A percentile compares a stretch with the other conserved stretches of the same genome.
Evolutionary conservation across 2,329 filamentous ascomycete species (phyloP).

Genomic region (Colletotrichum lentis): DNA sequence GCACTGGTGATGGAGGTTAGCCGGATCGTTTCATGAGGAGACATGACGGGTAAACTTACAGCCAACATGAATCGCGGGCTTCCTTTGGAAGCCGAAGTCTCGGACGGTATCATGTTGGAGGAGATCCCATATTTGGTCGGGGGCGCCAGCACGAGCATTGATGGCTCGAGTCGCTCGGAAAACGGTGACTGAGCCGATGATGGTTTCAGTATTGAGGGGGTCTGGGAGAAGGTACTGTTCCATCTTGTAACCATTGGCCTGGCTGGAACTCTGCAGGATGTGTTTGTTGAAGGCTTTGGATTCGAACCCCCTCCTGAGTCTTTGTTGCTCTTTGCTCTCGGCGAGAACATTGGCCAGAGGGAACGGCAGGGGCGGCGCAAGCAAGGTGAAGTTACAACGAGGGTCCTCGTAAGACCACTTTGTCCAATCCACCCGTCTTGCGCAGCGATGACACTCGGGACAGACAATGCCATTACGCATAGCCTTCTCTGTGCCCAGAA

Average conservation of each 20-base stretch:
- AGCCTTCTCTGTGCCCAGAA: conserved; percentile 55
- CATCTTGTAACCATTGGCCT: conserved; percentile 21
- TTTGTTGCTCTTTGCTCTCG: conserved; percentile 24
- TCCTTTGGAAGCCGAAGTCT: conserved; percentile 57
- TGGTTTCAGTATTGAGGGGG: conserved; percentile 43
- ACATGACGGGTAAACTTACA: conserved; percentile 42
- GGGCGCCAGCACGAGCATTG: conserved; percentile 60
- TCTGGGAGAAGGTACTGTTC: conserved; percentile 54
- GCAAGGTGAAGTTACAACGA: conserved; percentile 58
- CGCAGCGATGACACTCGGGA: conserved; percentile 68
- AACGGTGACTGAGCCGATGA: conserved; percentile 62
- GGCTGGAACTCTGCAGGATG: conserved; percentile 35
- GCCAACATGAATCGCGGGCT: conserved; percentile 47
- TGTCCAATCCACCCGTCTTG: conserved; percentile 66
- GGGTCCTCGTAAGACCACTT: conserved; percentile 67
- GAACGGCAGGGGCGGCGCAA: conserved; percentile 42
- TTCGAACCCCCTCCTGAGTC: not conserved
- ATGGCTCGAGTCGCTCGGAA: conserved; percentile 64
- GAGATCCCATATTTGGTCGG: conserved; percentile 66
- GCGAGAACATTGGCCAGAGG: conserved; percentile 39
- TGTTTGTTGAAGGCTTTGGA: conserved; percentile 12
- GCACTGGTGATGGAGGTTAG: conserved; percentile 45
- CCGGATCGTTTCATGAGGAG: conserved; percentile 34
- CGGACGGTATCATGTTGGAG: conserved; percentile 49
- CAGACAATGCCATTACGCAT: conserved; percentile 74